These are phyloP conservation scores for Sphagnurus paluster DNA, from an alignment of 1,284 basidiomycete genomes.

Conservation along the genomic window DNA sequence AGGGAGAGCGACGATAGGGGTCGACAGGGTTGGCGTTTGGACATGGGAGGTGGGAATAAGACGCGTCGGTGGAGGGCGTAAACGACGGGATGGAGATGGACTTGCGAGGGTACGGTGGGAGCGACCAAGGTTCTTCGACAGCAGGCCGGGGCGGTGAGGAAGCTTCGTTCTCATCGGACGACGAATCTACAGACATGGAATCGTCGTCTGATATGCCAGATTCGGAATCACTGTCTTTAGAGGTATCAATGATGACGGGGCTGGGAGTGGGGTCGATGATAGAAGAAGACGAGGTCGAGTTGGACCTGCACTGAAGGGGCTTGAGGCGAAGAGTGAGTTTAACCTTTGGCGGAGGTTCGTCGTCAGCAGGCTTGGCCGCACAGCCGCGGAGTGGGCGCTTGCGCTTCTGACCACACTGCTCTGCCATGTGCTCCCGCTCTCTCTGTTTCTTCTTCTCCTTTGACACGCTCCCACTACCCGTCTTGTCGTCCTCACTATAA, in stretches of 20 bases:
- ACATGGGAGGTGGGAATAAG: constrained; percentile 30
- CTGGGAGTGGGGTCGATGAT: constrained; percentile 26
- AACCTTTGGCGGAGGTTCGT: constrained; percentile 57
- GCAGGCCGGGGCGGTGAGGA: constrained; percentile 9
- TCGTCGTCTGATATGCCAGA: constrained; percentile 31
- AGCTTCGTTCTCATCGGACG: constrained; percentile 18
- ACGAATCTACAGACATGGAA: constrained; percentile 20
- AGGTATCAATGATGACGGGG: constrained; percentile 38
- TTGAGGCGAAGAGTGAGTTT: constrained; percentile 67
- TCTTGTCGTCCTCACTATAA: constrained; percentile 54
- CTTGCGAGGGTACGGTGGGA: constrained; percentile 47
- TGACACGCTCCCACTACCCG: constrained; percentile 24
- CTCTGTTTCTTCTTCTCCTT: constrained; percentile 38
- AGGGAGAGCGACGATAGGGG: constrained; percentile 52
- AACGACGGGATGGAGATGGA: constrained; percentile 56
- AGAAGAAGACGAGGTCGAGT: constrained; percentile 13
- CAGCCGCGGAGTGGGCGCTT: constrained; percentile 60
- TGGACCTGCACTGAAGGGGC: constrained; percentile 39
- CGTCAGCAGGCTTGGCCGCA: constrained; percentile 38
- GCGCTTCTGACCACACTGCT: constrained; percentile 65
- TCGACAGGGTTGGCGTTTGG: constrained; percentile 24
- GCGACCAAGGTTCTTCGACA: constrained; percentile 34
- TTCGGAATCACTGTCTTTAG: constrained; percentile 33
- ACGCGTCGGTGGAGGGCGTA: constrained; percentile 42
- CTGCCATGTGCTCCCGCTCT: constrained; percentile 30